These are phyloP conservation scores for Phytophthora syringae DNA, from an alignment of 352 stramenopile species.

Conservation along the genomic window DNA sequence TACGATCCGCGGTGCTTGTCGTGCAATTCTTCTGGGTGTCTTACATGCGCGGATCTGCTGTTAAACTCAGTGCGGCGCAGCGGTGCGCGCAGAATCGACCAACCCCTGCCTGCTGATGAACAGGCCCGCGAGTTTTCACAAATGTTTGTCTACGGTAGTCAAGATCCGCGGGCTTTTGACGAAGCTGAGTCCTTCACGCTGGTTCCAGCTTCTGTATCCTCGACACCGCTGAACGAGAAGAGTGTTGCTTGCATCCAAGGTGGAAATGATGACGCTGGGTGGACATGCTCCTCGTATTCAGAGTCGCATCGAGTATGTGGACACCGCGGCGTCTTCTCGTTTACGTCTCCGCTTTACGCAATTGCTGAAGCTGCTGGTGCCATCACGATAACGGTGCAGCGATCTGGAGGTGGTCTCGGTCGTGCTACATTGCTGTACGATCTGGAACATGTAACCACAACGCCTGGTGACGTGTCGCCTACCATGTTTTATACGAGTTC, in stretches of 20 bases:
- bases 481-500: constrained; percentile 90
- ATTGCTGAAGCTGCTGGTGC: constrained; percentile 71
- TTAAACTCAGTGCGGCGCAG: constrained; percentile 93
- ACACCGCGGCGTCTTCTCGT: constrained; percentile 89
- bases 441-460: constrained; percentile 85
- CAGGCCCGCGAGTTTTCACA: constrained; percentile 57
- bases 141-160: constrained; percentile 91
- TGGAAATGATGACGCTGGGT: constrained; percentile 56
- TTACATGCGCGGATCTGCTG: constrained; percentile 90
- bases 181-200: constrained; percentile 90
- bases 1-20: constrained; percentile 93
- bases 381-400: constrained; percentile 84
- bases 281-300: constrained; percentile 54
- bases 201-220: constrained; percentile 27
- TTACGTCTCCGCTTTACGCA: constrained; percentile 86
- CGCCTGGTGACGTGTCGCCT: constrained; percentile 73
- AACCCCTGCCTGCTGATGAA: constrained; percentile 90
- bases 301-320: constrained; percentile 92
- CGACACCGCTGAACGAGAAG: constrained; percentile 55
- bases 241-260: constrained; percentile 74
- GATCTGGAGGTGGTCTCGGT: constrained; percentile 90
- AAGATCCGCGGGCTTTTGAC: constrained; percentile 91
- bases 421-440: constrained; percentile 78
- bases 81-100: constrained; percentile 70
- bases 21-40: constrained; percentile 80